These are phyloP conservation scores for Suhomyces choctaworum DNA, from an alignment of 1,139 yeast genomes.

Conservation along the genomic window DNA sequence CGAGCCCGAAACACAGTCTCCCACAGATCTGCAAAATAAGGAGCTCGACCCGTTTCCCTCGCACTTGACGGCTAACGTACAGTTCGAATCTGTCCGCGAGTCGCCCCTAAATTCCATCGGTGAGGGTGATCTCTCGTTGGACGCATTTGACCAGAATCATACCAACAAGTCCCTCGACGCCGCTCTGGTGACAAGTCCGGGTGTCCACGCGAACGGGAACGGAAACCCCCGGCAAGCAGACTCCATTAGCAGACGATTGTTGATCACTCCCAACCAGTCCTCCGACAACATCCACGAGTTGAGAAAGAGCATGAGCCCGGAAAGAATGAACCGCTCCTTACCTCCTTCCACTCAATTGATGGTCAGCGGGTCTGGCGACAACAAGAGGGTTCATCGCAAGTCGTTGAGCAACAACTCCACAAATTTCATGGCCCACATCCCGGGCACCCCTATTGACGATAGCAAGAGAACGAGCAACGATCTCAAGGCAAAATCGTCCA, in stretches of 20 bases:
- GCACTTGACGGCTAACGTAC: conserved; percentile 31
- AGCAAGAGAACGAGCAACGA: conserved; percentile 9
- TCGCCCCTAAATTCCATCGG: conserved; percentile 67
- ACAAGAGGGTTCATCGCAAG: conserved; percentile 24
- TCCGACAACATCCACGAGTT: conserved; percentile 21
- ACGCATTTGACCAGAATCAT: conserved; percentile 41
- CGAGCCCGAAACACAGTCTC: not conserved
- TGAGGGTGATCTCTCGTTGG: conserved; percentile 65
- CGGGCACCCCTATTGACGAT: conserved; percentile 13
- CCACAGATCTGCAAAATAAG: not conserved
- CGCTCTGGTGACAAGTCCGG: conserved; percentile 11
- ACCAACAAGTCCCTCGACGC: conserved; percentile 11
- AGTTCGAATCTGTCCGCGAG: conserved; percentile 60
- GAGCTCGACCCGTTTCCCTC: conserved; percentile 4
- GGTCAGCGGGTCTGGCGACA: conserved; percentile 19
- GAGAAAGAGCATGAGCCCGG: conserved; percentile 22
- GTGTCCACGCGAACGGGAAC: conserved; percentile 6
- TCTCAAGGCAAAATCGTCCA: conserved; percentile 8
- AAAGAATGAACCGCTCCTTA: conserved; percentile 17
- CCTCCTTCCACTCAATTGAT: conserved; percentile 18
- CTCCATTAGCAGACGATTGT: conserved; percentile 12
- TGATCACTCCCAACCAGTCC: conserved; percentile 22
- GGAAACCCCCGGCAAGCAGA: conserved; percentile 11
- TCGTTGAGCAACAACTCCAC: conserved; percentile 17
- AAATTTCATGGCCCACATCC: not conserved